Evolutionary conservation across 2,329 filamentous ascomycete genomes (phyloP).

Genomic region (Ceratocystis destructans): DNA sequence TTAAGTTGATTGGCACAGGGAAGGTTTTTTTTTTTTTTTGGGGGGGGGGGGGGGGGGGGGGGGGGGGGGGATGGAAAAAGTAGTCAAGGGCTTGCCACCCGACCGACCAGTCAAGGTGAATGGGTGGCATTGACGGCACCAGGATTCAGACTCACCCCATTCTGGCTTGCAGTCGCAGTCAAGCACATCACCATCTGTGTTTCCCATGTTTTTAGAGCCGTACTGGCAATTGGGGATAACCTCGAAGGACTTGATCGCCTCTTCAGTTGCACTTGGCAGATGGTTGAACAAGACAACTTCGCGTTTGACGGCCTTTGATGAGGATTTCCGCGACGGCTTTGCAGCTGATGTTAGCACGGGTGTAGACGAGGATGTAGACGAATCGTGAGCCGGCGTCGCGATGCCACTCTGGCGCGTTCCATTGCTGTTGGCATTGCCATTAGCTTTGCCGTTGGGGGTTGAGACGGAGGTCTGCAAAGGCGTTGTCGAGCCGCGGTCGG

Average conservation of each 20-base stretch:
- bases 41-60: neutral
- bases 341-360: constrained; percentile 26
- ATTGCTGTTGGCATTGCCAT: constrained; percentile 15
- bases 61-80: neutral
- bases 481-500: constrained; percentile 27
- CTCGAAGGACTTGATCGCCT: constrained; percentile 64
- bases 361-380: constrained; percentile 31
- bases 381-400: constrained; percentile 31
- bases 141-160: constrained; percentile 58
- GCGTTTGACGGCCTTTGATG: constrained; percentile 53
- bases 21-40: too few species aligned
- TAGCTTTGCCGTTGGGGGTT: constrained; percentile 25
- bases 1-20: too few species aligned
- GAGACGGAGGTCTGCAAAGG: constrained; percentile 29
- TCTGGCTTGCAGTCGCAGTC: constrained; percentile 93
- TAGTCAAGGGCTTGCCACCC: neutral
- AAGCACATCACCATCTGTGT: constrained; percentile 75
- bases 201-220: constrained; percentile 78
- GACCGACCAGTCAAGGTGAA: too few species aligned
- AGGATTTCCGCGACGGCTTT: constrained; percentile 55
- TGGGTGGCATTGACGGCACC: neutral
- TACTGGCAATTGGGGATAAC: constrained; percentile 79
- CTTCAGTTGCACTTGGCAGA: constrained; percentile 62
- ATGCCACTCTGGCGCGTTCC: constrained; percentile 35
- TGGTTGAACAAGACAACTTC: constrained; percentile 56